Evolutionary conservation across 164 flowering plant species (phyloP), one percentile per base, ranked within the genome.

Genomic region (Dillenia suffruticosa): DNA sequence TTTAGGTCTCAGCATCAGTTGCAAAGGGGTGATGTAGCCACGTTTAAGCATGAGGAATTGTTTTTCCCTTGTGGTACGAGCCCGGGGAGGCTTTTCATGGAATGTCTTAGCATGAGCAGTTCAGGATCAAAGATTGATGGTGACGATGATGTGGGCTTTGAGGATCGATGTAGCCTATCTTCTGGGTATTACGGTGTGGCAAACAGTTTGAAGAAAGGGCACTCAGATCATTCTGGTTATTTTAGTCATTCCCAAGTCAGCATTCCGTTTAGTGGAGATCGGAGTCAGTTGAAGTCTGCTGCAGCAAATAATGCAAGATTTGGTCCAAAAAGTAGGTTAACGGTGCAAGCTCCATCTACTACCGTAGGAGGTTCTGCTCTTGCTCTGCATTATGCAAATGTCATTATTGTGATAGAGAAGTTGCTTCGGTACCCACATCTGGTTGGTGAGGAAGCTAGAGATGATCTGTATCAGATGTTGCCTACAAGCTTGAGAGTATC

Each of bases 281-380:
- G 49, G 26, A 73, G 74, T 61, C 83, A 72, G 46, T 15, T 67
- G 10, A 69, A 58, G 44, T 50, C 65, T 50, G 32, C 68, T 69
- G 47, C 49, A 9, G 14, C 66, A 49, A 68, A 59, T 55, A 65
- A 66, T 17, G 57, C 81, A 4, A 71, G 15, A 12, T 77, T 79
- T 70, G 77, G 82, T 17, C 74, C 79, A 5, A 88, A 84, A 57
- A 86, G 84, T 63, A 77, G 77, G 78, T 49, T 88, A 61, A 55
- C 71, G 32, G 54, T 69, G 2, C 64, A 76, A 61, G 90, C 94
- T 13, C 63, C 85, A 58, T 79, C 92, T 46, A 70, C 77, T 46
- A 92, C 99, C 9, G 68, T 92, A 49, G 99, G 99, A 57, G 98
- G 99, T 44, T 92, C 97, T 62, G 97, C 97, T 57, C 76, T 95